phyloP scores from a whole-genome alignment of 1,284 basidiomycete species.

The Fomitiporia mediterranea region DNA sequence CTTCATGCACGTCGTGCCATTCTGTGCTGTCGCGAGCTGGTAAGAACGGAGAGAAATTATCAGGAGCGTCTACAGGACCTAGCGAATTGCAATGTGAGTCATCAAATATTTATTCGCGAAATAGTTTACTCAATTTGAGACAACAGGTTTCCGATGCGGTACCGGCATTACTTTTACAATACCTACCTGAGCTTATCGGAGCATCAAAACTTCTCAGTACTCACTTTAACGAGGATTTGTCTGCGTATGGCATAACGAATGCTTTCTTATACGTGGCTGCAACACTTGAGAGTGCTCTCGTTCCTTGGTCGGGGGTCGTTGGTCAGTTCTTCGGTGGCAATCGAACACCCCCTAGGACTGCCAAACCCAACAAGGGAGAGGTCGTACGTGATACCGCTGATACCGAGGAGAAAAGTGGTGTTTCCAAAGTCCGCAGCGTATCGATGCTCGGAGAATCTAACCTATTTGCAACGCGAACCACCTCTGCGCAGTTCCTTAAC shows the following conservation, averaged over 20 bases:
- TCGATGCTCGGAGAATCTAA: constrained; percentile 7
- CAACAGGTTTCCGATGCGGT: constrained; percentile 40
- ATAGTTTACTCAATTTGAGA: constrained; percentile 14
- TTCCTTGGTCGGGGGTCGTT: constrained; percentile 58
- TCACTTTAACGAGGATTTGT: constrained; percentile 53
- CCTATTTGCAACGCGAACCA: neutral
- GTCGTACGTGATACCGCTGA: constrained; percentile 6
- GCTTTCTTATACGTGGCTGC: constrained; percentile 54
- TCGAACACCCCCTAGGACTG: constrained; percentile 21
- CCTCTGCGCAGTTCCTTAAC: neutral
- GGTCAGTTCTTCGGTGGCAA: constrained; percentile 50
- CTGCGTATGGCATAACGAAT: constrained; percentile 52
- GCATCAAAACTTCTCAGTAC: constrained; percentile 45
- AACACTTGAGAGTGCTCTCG: constrained; percentile 50
- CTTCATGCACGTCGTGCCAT: constrained; percentile 50
- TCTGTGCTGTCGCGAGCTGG: constrained; percentile 56
- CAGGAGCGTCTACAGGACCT: constrained; percentile 46
- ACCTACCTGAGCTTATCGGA: constrained; percentile 44
- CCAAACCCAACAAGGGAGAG: constrained; percentile 23
- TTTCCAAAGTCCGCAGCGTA: constrained; percentile 4
- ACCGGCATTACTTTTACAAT: constrained; percentile 48
- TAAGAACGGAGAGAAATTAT: constrained; percentile 63
- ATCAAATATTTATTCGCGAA: neutral
- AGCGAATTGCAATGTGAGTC: constrained; percentile 36
- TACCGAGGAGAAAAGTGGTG: constrained; percentile 3